phyloP scores from a whole-genome alignment of 139 green algal genomes.

The Picochlorum sp. region DNA sequence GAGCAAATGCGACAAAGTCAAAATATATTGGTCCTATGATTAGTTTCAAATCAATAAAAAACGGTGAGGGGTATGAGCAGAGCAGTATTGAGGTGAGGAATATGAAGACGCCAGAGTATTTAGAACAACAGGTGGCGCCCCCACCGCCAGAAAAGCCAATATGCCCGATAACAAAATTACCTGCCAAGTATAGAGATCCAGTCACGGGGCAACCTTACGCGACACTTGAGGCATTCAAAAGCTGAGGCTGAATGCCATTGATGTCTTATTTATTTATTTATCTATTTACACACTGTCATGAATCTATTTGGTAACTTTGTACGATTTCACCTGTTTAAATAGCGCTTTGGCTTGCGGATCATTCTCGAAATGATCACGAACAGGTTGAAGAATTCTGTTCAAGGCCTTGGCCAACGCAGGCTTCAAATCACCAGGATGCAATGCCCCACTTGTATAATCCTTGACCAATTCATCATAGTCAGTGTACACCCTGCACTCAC shows the following conservation, averaged over 20 bases:
- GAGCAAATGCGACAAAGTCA: slow-evolving; percentile 31
- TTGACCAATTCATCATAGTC: slow-evolving; percentile 57
- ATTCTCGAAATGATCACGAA: slow-evolving; percentile 92
- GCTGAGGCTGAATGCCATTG: slow-evolving; percentile 11
- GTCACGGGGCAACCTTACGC: slow-evolving; percentile 37
- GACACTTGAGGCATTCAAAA: slow-evolving; percentile 31
- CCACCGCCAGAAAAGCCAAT: not conserved
- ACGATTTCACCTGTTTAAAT: slow-evolving; percentile 75
- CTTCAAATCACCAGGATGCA: slow-evolving; percentile 83
- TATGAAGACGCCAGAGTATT: slow-evolving; percentile 32
- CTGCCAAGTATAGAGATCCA: slow-evolving; percentile 42
- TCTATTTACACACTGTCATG: not conserved
- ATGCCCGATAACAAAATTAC: slow-evolving; percentile 33
- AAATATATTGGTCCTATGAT: slow-evolving; percentile 48
- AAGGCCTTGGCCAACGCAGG: slow-evolving; percentile 56
- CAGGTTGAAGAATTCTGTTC: slow-evolving; percentile 90
- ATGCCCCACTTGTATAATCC: slow-evolving; percentile 70
- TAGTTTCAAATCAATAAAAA: slow-evolving; percentile 28
- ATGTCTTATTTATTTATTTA: not conserved
- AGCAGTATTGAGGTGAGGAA: slow-evolving; percentile 39
- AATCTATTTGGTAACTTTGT: slow-evolving; percentile 24
- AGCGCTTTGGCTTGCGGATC: slow-evolving; percentile 84
- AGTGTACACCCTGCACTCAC: slow-evolving; percentile 41
- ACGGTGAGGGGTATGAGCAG: slow-evolving; percentile 20
- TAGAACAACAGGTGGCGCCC: slow-evolving; percentile 22